Evolutionary conservation across 2,329 filamentous ascomycete genomes (phyloP).

Genomic region (Colletotrichum sp.): DNA sequence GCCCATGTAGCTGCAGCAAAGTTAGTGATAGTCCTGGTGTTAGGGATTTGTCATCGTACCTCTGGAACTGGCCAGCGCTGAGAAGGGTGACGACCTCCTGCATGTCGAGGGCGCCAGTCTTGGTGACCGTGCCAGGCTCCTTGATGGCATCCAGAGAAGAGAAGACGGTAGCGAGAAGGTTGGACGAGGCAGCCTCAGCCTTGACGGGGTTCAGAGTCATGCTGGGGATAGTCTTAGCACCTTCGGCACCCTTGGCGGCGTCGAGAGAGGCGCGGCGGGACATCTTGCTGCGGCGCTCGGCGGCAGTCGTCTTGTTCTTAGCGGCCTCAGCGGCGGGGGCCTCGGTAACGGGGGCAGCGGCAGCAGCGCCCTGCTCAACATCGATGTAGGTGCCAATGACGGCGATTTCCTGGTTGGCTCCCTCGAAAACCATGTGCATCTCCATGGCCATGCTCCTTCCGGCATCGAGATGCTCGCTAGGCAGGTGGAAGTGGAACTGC

Average conservation of each 20-base stretch:
- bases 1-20: slow-evolving; percentile 41
- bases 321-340: slow-evolving; percentile 8
- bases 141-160: slow-evolving; percentile 43
- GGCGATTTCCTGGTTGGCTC: slow-evolving; percentile 41
- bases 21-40: neutral
- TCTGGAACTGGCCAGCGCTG: slow-evolving; percentile 41
- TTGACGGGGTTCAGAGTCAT: slow-evolving; percentile 45
- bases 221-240: slow-evolving; percentile 35
- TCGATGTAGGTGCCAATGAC: slow-evolving; percentile 51
- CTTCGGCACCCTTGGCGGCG: neutral
- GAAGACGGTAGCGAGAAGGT: slow-evolving; percentile 53
- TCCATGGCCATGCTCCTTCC: slow-evolving; percentile 54
- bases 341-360: slow-evolving; percentile 14
- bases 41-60: slow-evolving; percentile 24
- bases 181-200: slow-evolving; percentile 36
- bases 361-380: slow-evolving; percentile 31
- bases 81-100: slow-evolving; percentile 44
- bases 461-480: slow-evolving; percentile 52
- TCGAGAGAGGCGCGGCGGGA: neutral
- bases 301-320: slow-evolving; percentile 1
- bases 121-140: slow-evolving; percentile 44
- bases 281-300: slow-evolving; percentile 12
- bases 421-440: slow-evolving; percentile 65
- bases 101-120: slow-evolving; percentile 47
- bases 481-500: slow-evolving; percentile 57